A percentile compares a stretch with the other conserved stretches of the same genome.
phyloP scores from a whole-genome alignment of 2,329 filamentous ascomycete genomes.

The Aureobasidium zeae region DNA sequence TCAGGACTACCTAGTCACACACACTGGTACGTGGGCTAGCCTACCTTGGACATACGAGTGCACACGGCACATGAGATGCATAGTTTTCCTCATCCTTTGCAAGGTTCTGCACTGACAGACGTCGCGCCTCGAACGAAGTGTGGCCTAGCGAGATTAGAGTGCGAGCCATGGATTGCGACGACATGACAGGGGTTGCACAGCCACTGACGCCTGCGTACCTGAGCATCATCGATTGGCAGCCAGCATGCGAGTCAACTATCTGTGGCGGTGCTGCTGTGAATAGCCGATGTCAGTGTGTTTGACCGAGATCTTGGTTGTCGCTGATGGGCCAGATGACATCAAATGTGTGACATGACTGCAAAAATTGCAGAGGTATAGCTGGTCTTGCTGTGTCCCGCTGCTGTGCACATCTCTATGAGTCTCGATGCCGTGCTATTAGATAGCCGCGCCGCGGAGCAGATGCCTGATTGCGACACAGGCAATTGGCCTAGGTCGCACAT shows the following conservation, averaged over 20 bases:
- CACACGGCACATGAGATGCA: not conserved
- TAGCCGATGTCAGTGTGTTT: slow-evolving; percentile 1
- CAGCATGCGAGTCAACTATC: not conserved
- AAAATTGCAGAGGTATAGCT: no score
- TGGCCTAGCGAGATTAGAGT: slow-evolving; percentile 3
- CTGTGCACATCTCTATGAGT: no score
- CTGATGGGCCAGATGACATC: no score
- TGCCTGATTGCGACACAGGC: no score
- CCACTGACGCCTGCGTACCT: slow-evolving; percentile 4
- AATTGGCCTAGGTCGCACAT: no score
- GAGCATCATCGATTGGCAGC: not conserved
- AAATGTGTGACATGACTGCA: no score
- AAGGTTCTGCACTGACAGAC: not conserved
- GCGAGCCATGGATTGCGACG: not conserved
- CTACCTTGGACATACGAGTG: slow-evolving; percentile 4
- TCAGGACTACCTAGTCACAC: no score
- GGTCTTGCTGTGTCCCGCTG: no score
- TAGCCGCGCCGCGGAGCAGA: no score
- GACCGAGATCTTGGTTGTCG: no score
- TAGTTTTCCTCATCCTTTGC: not conserved
- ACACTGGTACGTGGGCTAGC: no score
- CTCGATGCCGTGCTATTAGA: no score
- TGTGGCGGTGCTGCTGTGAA: slow-evolving; percentile 6
- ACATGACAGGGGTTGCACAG: not conserved
- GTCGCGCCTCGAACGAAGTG: slow-evolving; percentile 1